Conservation (phyloP, 2,329 filamentous ascomycete genomes). For the Lasiodiplodia citricola region DNA sequence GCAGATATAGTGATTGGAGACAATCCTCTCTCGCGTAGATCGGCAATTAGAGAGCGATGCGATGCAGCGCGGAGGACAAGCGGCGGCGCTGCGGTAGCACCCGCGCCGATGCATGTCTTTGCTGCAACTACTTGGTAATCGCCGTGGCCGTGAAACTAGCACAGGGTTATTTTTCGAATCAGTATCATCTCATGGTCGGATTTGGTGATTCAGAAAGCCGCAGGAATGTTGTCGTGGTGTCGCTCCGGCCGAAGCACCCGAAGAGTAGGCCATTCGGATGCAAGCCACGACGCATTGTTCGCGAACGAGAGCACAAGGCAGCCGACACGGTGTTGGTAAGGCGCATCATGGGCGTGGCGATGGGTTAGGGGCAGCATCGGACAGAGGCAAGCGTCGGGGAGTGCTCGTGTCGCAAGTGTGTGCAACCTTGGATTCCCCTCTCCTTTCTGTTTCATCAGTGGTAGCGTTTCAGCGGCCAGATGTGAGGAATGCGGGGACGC, state of each 20-base stretch:
- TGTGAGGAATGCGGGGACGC: slow-evolving; percentile 11
- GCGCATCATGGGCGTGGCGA: background rate
- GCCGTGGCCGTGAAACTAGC: background rate
- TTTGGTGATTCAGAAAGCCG: background rate
- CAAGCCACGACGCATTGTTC: background rate
- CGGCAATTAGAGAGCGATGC: background rate
- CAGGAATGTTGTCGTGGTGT: background rate
- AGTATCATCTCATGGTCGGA: background rate
- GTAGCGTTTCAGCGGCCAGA: slow-evolving; percentile 13
- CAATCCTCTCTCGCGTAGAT: background rate
- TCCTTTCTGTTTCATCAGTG: slow-evolving; percentile 4
- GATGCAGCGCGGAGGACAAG: background rate
- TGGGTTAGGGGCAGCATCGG: background rate
- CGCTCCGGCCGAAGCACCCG: background rate
- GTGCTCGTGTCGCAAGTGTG: slow-evolving; percentile 2
- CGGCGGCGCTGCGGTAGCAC: background rate
- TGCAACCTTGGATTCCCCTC: background rate
- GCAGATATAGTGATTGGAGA: background rate
- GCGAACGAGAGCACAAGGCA: background rate
- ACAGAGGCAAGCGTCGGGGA: background rate
- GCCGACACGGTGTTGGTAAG: background rate
- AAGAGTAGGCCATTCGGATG: background rate
- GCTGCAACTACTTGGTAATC: background rate
- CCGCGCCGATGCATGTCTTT: slow-evolving; percentile 4
- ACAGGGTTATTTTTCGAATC: background rate